Conservation (phyloP, 2,329 filamentous ascomycete species). For the Fusarium sterilihyphosum region DNA sequence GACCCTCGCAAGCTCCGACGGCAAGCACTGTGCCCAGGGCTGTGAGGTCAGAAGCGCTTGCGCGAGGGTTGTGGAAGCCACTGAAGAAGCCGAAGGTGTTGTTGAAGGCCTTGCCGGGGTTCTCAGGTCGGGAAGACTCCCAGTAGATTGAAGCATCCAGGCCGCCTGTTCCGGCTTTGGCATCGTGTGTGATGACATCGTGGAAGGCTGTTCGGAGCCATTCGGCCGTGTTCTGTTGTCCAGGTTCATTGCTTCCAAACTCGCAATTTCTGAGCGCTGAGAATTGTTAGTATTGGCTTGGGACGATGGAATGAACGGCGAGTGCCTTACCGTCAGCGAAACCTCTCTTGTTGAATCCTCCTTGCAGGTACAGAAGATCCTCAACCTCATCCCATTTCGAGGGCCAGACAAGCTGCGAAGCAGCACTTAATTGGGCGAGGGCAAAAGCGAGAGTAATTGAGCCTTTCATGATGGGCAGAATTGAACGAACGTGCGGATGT, state of each 20-base stretch:
- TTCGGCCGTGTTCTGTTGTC: slow-evolving; percentile 40
- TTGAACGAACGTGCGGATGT: neutral
- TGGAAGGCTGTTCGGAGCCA: slow-evolving; percentile 44
- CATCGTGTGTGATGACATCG: slow-evolving; percentile 39
- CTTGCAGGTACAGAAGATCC: slow-evolving; percentile 17
- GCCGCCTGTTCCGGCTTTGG: slow-evolving; percentile 32
- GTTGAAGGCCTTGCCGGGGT: slow-evolving; percentile 33
- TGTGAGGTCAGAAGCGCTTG: slow-evolving; percentile 44
- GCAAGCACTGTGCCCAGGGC: slow-evolving; percentile 46
- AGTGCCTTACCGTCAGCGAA: slow-evolving; percentile 8
- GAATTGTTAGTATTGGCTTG: neutral
- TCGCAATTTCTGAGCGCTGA: slow-evolving; percentile 33
- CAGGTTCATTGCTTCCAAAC: slow-evolving; percentile 21
- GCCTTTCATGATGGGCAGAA: slow-evolving; percentile 7
- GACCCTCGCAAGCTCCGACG: slow-evolving; percentile 53
- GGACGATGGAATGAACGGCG: accelerated
- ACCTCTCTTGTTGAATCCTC: slow-evolving; percentile 2
- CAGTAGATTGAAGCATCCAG: slow-evolving; percentile 42
- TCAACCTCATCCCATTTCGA: slow-evolving; percentile 33
- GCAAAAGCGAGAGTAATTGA: slow-evolving; percentile 1
- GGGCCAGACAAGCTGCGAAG: slow-evolving; percentile 28
- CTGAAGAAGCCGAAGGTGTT: slow-evolving; percentile 49
- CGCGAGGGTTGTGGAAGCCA: slow-evolving; percentile 5
- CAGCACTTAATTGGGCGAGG: neutral
- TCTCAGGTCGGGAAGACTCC: slow-evolving; percentile 37